Evolutionary conservation across 257 asterid species (phyloP).

Genomic region (Perilla frutescens): DNA sequence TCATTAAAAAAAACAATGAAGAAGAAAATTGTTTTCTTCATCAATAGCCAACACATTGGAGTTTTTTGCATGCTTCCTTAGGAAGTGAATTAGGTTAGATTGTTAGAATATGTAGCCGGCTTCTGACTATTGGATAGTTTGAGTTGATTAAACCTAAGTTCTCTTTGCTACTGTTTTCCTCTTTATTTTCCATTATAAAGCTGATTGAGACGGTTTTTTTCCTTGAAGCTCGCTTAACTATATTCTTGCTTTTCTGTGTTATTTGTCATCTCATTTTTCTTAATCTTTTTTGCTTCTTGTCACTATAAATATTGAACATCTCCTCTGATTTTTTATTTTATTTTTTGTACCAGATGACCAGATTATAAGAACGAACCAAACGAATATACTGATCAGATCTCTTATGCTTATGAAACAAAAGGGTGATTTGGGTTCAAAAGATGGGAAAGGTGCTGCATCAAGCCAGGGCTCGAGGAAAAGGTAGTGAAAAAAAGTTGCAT

Average conservation of each 20-base stretch:
- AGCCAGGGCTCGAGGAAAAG: constrained; percentile 66
- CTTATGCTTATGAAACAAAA: constrained; percentile 72
- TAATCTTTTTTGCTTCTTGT: constrained; percentile 27
- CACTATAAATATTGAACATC: constrained; percentile 27
- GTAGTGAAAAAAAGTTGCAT: constrained; percentile 38
- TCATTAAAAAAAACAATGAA: neutral
- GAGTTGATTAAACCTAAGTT: constrained; percentile 4
- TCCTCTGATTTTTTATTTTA: neutral
- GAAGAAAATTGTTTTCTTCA: neutral
- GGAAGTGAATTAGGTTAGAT: too few species aligned
- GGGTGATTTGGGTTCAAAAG: constrained; percentile 59
- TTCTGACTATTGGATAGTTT: neutral
- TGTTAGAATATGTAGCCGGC: too few species aligned
- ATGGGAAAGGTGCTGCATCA: constrained; percentile 51
- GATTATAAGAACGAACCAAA: constrained; percentile 73
- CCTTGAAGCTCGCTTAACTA: constrained; percentile 12
- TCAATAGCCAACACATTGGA: neutral
- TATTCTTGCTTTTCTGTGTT: constrained; percentile 11
- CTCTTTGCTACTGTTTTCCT: too few species aligned
- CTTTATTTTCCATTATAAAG: neutral
- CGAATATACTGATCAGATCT: constrained; percentile 77
- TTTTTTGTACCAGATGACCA: constrained; percentile 57
- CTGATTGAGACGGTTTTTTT: neutral
- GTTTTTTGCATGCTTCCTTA: too few species aligned
- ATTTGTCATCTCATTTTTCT: constrained; percentile 17